Conservation (phyloP, 495 filamentous ascomycete genomes). For the Penicillium canescens region DNA sequence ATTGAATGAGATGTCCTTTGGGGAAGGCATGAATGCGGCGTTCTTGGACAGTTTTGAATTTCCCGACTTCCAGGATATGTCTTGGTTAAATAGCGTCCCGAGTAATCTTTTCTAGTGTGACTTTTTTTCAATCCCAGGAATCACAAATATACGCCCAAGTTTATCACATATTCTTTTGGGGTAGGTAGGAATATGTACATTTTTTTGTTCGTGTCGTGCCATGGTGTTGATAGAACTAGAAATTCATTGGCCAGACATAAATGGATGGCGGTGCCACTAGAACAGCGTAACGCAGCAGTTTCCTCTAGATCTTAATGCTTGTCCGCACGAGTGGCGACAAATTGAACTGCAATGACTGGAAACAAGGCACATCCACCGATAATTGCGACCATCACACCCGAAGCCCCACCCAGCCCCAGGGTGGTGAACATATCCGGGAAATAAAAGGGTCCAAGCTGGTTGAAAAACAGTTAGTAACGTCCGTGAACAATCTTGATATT, state of each 20-base stretch:
- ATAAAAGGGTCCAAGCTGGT: conserved; percentile 34
- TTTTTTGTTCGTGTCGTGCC: no score
- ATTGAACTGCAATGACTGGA: conserved; percentile 26
- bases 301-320: not conserved
- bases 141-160: no score
- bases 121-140: no score
- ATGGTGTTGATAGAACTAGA: no score
- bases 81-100: conserved; percentile 41
- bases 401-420: conserved; percentile 25
- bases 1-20: conserved; percentile 30
- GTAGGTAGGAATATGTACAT: no score
- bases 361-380: conserved; percentile 24
- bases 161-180: no score
- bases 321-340: conserved; percentile 9
- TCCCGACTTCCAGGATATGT: conserved; percentile 41
- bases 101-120: conserved; percentile 27
- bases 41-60: conserved; percentile 34
- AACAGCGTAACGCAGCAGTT: no score
- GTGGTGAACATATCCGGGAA: conserved; percentile 35
- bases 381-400: conserved; percentile 33
- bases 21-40: conserved; percentile 30
- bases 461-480: not conserved
- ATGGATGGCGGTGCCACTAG: no score
- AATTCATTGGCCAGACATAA: no score
- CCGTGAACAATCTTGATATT: not conserved